A percentile compares a stretch with the other conserved stretches of the same genome.
Evolutionary conservation across 352 stramenopile genomes (phyloP).

Genomic region (Globisporangium viniferum): DNA sequence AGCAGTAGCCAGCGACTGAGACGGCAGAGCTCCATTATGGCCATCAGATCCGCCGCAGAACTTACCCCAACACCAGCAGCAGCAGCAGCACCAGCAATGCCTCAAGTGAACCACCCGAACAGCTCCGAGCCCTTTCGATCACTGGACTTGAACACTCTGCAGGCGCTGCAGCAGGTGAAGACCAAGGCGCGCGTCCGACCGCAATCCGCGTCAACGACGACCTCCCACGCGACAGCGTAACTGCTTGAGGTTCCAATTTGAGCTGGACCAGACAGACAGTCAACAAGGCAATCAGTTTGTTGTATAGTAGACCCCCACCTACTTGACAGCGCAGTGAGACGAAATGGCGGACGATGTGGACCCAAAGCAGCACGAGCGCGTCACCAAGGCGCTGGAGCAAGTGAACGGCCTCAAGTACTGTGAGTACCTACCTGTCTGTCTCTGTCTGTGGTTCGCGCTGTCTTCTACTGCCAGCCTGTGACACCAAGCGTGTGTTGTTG

Average conservation of each 20-base stretch:
- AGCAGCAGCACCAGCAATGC: too few species aligned
- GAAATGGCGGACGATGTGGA: conserved; percentile 15
- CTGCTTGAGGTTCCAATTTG: not conserved
- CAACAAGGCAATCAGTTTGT: not conserved
- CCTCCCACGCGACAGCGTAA: not conserved
- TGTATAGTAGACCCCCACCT: too few species aligned
- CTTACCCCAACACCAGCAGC: not conserved
- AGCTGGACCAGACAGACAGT: not conserved
- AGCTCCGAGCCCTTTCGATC: conserved; percentile 19
- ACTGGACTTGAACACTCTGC: conserved; percentile 34
- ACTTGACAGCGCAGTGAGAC: too few species aligned
- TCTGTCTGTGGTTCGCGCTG: not conserved
- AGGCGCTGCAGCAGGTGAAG: conserved; percentile 49
- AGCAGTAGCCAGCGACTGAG: not conserved
- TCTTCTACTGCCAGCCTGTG: not conserved
- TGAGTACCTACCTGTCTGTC: not conserved
- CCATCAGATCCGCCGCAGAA: not conserved
- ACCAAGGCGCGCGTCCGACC: conserved; percentile 34
- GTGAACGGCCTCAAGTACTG: conserved; percentile 68
- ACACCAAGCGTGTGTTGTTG: not conserved
- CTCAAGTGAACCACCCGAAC: too few species aligned
- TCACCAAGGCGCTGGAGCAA: conserved; percentile 62
- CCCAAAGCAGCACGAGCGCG: conserved; percentile 52
- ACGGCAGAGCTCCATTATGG: not conserved
- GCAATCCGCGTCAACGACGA: conserved; percentile 30